phyloP scores from a whole-genome alignment of 2,329 filamentous ascomycete species.

The Celoporthe dispersa region DNA sequence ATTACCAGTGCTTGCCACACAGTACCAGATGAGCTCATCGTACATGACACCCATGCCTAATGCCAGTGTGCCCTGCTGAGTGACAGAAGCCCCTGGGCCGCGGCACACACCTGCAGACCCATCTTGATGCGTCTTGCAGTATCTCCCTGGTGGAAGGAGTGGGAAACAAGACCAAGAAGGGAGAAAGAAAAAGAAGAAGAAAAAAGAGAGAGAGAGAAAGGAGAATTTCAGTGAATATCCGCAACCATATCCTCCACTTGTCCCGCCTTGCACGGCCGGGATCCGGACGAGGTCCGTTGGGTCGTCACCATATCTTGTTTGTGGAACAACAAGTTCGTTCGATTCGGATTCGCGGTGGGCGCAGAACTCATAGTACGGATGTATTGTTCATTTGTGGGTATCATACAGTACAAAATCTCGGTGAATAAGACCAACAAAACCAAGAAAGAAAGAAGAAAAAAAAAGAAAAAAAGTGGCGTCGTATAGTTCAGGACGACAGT shows the following conservation, averaged over 20 bases:
- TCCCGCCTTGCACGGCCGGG: neutral
- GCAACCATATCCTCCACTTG: neutral
- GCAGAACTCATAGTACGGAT: neutral
- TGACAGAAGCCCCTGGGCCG: neutral
- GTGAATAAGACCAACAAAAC: neutral
- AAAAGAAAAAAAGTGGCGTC: neutral
- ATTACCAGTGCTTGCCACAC: neutral
- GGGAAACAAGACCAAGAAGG: neutral
- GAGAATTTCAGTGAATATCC: neutral
- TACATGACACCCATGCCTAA: neutral
- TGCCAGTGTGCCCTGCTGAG: neutral
- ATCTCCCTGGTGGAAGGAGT: no score
- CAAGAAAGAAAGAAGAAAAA: neutral
- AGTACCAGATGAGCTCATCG: neutral
- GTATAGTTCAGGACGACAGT: neutral
- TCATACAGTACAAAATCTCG: neutral
- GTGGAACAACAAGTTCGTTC: neutral
- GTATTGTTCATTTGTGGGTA: constrained; percentile 6
- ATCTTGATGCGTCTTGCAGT: neutral
- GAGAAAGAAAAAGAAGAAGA: neutral
- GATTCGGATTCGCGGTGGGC: no score
- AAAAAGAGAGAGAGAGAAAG: neutral
- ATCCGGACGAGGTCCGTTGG: neutral
- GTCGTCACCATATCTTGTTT: neutral
- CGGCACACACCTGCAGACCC: neutral